Conservation (phyloP, 805 yeast genomes). For the Starmerella cellae region DNA sequence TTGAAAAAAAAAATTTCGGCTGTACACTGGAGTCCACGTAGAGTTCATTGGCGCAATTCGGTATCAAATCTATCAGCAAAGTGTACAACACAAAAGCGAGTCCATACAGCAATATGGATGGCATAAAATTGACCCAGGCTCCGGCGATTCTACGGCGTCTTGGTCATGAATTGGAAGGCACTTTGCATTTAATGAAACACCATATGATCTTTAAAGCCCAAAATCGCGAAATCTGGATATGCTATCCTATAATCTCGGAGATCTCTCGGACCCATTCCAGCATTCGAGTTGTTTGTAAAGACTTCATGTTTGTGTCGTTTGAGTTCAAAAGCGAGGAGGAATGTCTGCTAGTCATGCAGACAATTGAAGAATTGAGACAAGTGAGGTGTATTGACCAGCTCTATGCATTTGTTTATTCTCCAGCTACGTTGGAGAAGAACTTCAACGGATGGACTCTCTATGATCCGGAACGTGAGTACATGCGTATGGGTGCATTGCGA, state of each 20-base stretch:
- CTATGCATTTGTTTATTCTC: constrained; percentile 72
- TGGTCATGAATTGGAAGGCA: constrained; percentile 44
- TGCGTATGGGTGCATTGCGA: constrained; percentile 45
- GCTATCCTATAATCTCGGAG: constrained; percentile 68
- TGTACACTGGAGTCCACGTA: no score
- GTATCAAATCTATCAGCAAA: no score
- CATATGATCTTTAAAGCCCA: constrained; percentile 47
- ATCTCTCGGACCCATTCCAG: constrained; percentile 20
- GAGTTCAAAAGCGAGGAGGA: constrained; percentile 44
- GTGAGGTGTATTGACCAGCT: constrained; percentile 40
- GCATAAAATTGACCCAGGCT: constrained; percentile 27
- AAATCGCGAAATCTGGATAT: constrained; percentile 70
- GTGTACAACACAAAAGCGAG: no score
- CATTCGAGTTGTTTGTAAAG: constrained; percentile 65
- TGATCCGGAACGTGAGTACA: constrained; percentile 49
- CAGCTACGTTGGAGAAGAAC: constrained; percentile 53
- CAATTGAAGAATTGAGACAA: constrained; percentile 53
- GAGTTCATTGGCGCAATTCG: no score
- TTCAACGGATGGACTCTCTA: constrained; percentile 65
- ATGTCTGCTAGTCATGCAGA: constrained; percentile 60
- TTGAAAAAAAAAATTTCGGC: no score
- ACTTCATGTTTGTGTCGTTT: constrained; percentile 67
- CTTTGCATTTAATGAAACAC: constrained; percentile 59
- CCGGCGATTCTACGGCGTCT: constrained; percentile 38
- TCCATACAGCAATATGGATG: no score